Evolutionary conservation across 2,329 filamentous ascomycete genomes (phyloP).

Genomic region (Pezizomycotina sp.): DNA sequence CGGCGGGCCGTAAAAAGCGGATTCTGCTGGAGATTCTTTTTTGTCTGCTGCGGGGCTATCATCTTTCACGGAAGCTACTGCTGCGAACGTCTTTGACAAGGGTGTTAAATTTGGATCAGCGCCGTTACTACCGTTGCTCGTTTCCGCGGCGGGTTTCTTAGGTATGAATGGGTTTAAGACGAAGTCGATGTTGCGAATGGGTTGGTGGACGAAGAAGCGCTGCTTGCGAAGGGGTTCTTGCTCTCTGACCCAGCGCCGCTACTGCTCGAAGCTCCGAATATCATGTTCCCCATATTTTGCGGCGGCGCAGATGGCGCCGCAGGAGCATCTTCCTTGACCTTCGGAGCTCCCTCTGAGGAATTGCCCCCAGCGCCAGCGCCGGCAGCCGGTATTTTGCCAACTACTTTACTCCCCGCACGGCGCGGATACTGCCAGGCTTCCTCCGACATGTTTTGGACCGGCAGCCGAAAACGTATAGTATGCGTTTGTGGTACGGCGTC

Average conservation of each 20-base stretch:
- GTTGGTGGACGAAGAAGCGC: conserved; percentile 20
- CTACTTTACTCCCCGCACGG: conserved; percentile 29
- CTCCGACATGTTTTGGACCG: conserved; percentile 60
- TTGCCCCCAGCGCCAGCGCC: neutral
- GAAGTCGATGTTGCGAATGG: conserved; percentile 37
- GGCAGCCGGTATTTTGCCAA: conserved; percentile 24
- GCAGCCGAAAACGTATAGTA: conserved; percentile 76
- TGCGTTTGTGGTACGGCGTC: conserved; percentile 64
- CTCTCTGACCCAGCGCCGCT: conserved; percentile 16
- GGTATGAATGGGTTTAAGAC: conserved; percentile 30
- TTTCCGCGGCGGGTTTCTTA: conserved; percentile 23
- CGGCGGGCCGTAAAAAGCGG: conserved; percentile 30
- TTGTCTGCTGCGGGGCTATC: conserved; percentile 31
- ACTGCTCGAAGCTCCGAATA: conserved; percentile 18
- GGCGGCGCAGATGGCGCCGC: conserved; percentile 27
- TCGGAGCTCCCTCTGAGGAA: conserved; percentile 27
- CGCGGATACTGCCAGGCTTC: conserved; percentile 66
- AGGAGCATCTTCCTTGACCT: conserved; percentile 22
- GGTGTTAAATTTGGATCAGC: conserved; percentile 32
- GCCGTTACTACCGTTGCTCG: conserved; percentile 31
- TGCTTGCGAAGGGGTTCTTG: conserved; percentile 26
- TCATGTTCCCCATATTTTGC: conserved; percentile 21
- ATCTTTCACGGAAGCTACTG: conserved; percentile 54
- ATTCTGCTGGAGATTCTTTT: conserved; percentile 27
- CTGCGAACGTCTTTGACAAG: conserved; percentile 62